Base-by-base conservation (phyloP, 495 filamentous ascomycete genomes). In the Entonaema liquescens region DNA sequence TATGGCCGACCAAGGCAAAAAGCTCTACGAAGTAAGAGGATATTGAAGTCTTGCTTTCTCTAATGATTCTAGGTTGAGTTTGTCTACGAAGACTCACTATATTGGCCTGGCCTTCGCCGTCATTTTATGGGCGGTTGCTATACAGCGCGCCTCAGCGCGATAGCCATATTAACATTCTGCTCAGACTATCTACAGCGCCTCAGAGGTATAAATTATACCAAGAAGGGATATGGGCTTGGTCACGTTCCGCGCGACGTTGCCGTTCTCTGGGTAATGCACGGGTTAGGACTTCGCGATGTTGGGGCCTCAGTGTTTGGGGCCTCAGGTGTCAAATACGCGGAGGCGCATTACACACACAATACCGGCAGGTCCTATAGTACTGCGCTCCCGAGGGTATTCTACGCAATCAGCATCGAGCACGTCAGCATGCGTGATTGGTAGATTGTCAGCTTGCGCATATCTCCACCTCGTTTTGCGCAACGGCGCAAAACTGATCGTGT, bases 381-480 rank as follows among this genome's bases (percentile, higher is more conserved):
- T 65, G 70, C 55, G 60, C 58, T 21, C 17, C 42, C 50, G 12
- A 65, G 35, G 56, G 36, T 17, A 61, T 72, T 68, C 70, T 61
- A 68, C 49, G 70, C 70, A 72, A 72, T 68, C 65, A 69, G 71
- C 28, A 56, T 67, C 52, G 28, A 73, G 66, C 57, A 73, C 44
- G 64, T 53, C 65, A 52, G 67, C 66, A 70, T 49, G 19, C 29
- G 52, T 69, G 67, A 70, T 70, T 70, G 71, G 71, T 29, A 69
- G 67, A 67, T 21, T 53, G 61, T 70, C 62, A 70, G 67, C 62
- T 56, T 70, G 71, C 67, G 69, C 72, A 64, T 62, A 68, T 59
- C 74, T 70, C 74, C 74, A 68, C 59, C 56, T 70, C 58, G 68
- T 66, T 74, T 74, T 76, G 74, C 74, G 74, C 72, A 42, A 35